Conservation (phyloP, 2,329 filamentous ascomycete species). For the Leptographium radiaticola region DNA sequence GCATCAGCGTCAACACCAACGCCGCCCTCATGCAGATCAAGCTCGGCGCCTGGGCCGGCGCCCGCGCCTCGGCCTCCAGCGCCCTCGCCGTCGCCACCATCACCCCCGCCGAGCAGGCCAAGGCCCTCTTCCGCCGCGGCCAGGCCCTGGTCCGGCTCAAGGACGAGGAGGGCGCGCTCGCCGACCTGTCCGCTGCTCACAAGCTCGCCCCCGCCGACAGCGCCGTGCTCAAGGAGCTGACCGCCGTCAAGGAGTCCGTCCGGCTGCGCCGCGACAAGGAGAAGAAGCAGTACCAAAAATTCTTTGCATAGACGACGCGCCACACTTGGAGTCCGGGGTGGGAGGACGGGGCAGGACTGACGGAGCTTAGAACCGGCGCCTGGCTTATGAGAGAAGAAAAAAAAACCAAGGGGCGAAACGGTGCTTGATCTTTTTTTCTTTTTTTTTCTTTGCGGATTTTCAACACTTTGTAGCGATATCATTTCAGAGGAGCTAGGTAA, state of each 20-base stretch:
- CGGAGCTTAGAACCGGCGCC: not conserved
- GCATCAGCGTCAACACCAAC: conserved; percentile 82
- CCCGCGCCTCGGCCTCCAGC: conserved; percentile 53
- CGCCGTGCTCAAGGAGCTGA: conserved; percentile 62
- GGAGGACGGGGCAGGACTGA: no score
- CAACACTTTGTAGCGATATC: no score
- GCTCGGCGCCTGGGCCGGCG: conserved; percentile 58
- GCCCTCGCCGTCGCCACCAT: conserved; percentile 57
- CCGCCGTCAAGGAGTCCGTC: conserved; percentile 63
- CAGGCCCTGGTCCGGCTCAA: conserved; percentile 63
- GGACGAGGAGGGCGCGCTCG: conserved; percentile 71
- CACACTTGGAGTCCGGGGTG: no score
- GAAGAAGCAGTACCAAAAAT: conserved; percentile 86
- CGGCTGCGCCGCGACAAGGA: conserved; percentile 69
- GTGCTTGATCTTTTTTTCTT: not conserved
- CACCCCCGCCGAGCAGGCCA: conserved; percentile 68
- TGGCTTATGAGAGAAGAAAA: not conserved
- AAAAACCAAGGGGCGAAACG: not conserved
- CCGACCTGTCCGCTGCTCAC: conserved; percentile 63
- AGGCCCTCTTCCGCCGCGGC: conserved; percentile 76
- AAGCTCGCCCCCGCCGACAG: conserved; percentile 62
- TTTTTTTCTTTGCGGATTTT: not conserved
- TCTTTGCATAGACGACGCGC: conserved; percentile 43
- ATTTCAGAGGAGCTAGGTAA: no score
- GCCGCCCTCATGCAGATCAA: conserved; percentile 77